phyloP scores from a whole-genome alignment of 2,329 filamentous ascomycete genomes.

The Laburnicola sp. region DNA sequence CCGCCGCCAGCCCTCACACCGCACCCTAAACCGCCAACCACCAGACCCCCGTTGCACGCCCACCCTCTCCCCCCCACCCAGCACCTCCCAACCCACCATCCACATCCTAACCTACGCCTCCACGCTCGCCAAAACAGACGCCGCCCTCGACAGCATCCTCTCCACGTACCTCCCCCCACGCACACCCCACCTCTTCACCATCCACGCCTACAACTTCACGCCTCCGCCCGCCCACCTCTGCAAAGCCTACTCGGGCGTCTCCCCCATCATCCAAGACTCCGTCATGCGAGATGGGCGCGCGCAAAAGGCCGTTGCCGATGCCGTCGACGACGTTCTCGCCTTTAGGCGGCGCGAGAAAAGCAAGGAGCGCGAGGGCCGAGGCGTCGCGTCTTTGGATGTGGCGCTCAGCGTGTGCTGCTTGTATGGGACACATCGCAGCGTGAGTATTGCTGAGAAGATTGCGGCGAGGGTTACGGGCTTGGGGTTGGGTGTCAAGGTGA shows the following conservation, averaged over 20 bases:
- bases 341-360: slow-evolving; percentile 8
- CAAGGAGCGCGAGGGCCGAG: neutral
- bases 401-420: slow-evolving; percentile 30
- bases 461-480: slow-evolving; percentile 22
- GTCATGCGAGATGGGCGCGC: slow-evolving; percentile 26
- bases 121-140: slow-evolving; percentile 6
- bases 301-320: slow-evolving; percentile 14
- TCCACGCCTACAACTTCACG: slow-evolving; percentile 20
- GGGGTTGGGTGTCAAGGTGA: slow-evolving; percentile 26
- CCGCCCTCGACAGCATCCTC: slow-evolving; percentile 13
- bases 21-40: no score
- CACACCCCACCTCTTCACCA: slow-evolving; percentile 30
- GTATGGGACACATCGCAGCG: slow-evolving; percentile 38
- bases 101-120: slow-evolving; percentile 31
- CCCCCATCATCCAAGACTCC: slow-evolving; percentile 22
- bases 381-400: slow-evolving; percentile 9
- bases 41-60: no score
- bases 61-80: neutral
- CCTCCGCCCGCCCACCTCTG: slow-evolving; percentile 22
- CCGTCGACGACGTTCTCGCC: slow-evolving; percentile 16
- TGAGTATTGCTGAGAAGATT: slow-evolving; percentile 35
- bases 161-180: slow-evolving; percentile 15
- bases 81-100: slow-evolving; percentile 20
- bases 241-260: slow-evolving; percentile 27
- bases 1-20: no score